Evolutionary conservation across 495 filamentous ascomycete species (phyloP), one percentile per base, ranked within the genome.

Genomic region (Symbiotaphrina buchneri): DNA sequence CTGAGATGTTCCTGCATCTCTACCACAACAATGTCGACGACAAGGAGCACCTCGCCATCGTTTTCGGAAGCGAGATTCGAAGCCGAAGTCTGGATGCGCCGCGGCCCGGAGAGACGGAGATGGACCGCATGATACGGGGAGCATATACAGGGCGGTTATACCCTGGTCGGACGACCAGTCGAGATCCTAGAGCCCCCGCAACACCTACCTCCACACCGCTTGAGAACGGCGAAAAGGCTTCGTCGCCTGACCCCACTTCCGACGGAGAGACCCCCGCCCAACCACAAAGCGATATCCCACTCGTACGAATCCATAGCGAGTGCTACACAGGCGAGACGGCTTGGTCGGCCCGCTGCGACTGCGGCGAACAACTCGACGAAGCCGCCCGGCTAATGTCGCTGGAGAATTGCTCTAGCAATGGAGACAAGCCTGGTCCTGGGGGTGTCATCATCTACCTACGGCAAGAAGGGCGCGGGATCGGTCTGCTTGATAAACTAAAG

Each of bases 261-360:
- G 32, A 33, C 42, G 47, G 18, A n/a, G 19, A 4, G 21, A 13
- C 21, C 6, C 22, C 18, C 7, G 15, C 5, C n/a, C 30, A 6
- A 28, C 20, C 5, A 28, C 30, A 13, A 32, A 10, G 18, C 3
- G 20, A 5, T 2, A 8, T 59, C 4, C 83, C 90, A 0, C 57
- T 95, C 22, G 84, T 95, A 10, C 64, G 87, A 33, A 95, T 99
- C 49, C 87, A 99, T 49, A 87, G 78, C 5, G 87, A 99, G 48
- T 99, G 87, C 57, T 99, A 99, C 49, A 99, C 87, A 0, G 87
- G 87, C 10, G 87, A 99, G 56, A 95, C 85, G 0, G 85, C 85
- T 0, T 95, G 87, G 87, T 91, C 80, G 1, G 85, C 90, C 16
- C 69, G 87, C 4, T 99, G 87, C 49, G 87, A 99, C 51, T 99